A percentile compares a stretch with the other conserved stretches of the same genome.
These are phyloP conservation scores for Pterocarpus macrocarpus DNA, from an alignment of 306 rosid genomes.

Conservation along the genomic window DNA sequence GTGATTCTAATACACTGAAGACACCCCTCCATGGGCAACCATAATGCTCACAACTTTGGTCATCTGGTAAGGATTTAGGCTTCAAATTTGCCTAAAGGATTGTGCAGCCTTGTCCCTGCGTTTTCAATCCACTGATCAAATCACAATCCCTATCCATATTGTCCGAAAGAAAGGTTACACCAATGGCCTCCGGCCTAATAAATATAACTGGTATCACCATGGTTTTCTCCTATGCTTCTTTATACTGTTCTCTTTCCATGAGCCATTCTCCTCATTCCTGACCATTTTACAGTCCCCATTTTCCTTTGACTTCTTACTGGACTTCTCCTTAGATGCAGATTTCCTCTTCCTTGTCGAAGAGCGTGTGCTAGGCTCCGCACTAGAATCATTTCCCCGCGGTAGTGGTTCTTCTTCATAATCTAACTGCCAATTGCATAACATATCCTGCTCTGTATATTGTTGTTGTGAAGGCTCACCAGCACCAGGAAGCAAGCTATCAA, in stretches of 20 bases:
- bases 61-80: neutral
- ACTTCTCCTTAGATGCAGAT: slow-evolving; percentile 55
- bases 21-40: neutral
- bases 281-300: slow-evolving; percentile 42
- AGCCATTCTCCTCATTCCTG: slow-evolving; percentile 53
- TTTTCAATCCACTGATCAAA: slow-evolving; percentile 32
- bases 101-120: slow-evolving; percentile 36
- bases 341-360: slow-evolving; percentile 74
- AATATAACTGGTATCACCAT: slow-evolving; percentile 30
- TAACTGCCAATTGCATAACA: slow-evolving; percentile 81
- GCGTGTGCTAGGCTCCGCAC: slow-evolving; percentile 45
- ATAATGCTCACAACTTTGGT: slow-evolving; percentile 23
- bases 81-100: slow-evolving; percentile 33
- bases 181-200: slow-evolving; percentile 18
- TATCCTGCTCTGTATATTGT: slow-evolving; percentile 56
- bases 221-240: slow-evolving; percentile 54
- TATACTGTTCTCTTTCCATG: slow-evolving; percentile 49
- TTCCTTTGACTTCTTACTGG: slow-evolving; percentile 41
- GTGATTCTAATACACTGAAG: neutral
- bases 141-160: slow-evolving; percentile 22
- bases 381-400: slow-evolving; percentile 60
- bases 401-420: slow-evolving; percentile 81
- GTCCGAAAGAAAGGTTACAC: neutral
- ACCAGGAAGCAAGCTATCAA: slow-evolving; percentile 88
- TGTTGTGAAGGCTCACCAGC: slow-evolving; percentile 78